Evolutionary conservation across 805 yeast genomes (phyloP), one percentile per base, ranked within the genome.

Genomic region (Ogataea polymorpha): DNA sequence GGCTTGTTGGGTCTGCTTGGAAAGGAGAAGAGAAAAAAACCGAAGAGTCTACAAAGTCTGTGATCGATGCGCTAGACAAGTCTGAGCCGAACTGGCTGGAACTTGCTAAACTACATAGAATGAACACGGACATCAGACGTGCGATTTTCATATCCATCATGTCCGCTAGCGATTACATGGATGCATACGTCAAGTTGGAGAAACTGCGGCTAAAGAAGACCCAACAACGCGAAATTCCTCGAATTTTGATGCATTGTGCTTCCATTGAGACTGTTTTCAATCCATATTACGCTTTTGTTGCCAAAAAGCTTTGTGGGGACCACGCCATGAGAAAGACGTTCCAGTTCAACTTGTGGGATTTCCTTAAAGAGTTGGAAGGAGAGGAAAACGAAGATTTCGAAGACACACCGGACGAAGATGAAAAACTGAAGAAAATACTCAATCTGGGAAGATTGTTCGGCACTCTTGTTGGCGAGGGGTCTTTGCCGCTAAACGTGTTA

Each of bases 1-100:
- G 99, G 99, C 70, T 93, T 23, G 91, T 93, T 23, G 99, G 99
- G 36, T 86, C 98, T 1, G 96, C 99, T 0, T 93, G 97, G 96
- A 86, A 80, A 55, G 96, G 96, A 3, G 23, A 44, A 3, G 50
- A 41, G 13, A 14, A 34, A 6, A 40, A 46, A 14, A 56, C 58
- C 2, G 70, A 68, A 31, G 67, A 66, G 3, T 73, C 74, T 37
- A 57, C 67, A 3, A 63, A 62, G 4, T 71, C 74, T 2, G 71
- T 79, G 42, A 77, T 75, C 47, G 89, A 80, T 42, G 65, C 82
- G 8, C 65, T 83, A 11, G 95, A 81, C 48, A 68, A 70, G 28
- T 77, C 84, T 0, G 88, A 80, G 51, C 93, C 95, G 4, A 87
- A 90, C 56, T 90, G 96, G 96, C 63, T 81, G 56, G 90, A 83